Evolutionary conservation across 2,329 filamentous ascomycete genomes (phyloP).

Genomic region (Endocalyx cinctus): DNA sequence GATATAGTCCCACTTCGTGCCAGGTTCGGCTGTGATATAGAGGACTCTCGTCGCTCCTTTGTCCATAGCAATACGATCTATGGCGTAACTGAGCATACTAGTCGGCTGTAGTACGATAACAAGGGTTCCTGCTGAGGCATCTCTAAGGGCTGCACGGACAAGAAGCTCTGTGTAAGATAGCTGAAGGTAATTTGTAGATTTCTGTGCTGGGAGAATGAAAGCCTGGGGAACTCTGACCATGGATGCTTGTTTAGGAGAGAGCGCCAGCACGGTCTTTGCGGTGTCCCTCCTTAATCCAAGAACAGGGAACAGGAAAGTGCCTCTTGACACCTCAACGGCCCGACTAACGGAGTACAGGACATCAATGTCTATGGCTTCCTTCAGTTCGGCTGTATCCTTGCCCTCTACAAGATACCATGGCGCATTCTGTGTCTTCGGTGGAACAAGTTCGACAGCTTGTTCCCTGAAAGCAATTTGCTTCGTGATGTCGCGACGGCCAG

Average conservation of each 20-base stretch:
- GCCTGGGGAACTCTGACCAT: slow-evolving; percentile 1
- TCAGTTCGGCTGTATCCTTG: neutral
- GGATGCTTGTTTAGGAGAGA: slow-evolving; percentile 3
- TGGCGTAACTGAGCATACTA: neutral
- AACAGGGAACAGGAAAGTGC: slow-evolving; percentile 3
- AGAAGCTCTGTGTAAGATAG: slow-evolving; percentile 6
- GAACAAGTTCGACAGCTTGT: neutral
- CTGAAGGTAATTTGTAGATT: slow-evolving; percentile 1
- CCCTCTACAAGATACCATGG: slow-evolving; percentile 2
- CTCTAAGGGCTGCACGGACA: slow-evolving; percentile 4
- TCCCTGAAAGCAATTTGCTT: neutral
- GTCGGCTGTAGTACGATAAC: slow-evolving; percentile 3
- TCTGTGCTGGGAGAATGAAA: slow-evolving; percentile 1
- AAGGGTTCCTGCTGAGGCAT: slow-evolving; percentile 1
- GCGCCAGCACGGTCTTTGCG: slow-evolving; percentile 1
- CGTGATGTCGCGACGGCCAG: neutral
- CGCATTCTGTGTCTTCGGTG: too few relatives aligned
- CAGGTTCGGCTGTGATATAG: neutral
- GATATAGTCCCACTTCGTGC: slow-evolving; percentile 3
- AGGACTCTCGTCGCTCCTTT: slow-evolving; percentile 2
- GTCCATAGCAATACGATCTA: slow-evolving; percentile 2
- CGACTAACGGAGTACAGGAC: slow-evolving; percentile 2
- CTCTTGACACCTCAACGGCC: slow-evolving; percentile 1
- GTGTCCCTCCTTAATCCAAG: slow-evolving; percentile 2
- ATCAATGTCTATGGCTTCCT: slow-evolving; percentile 1